phyloP scores from a whole-genome alignment of 1,284 basidiomycete genomes.

The Malassezia slooffiae region DNA sequence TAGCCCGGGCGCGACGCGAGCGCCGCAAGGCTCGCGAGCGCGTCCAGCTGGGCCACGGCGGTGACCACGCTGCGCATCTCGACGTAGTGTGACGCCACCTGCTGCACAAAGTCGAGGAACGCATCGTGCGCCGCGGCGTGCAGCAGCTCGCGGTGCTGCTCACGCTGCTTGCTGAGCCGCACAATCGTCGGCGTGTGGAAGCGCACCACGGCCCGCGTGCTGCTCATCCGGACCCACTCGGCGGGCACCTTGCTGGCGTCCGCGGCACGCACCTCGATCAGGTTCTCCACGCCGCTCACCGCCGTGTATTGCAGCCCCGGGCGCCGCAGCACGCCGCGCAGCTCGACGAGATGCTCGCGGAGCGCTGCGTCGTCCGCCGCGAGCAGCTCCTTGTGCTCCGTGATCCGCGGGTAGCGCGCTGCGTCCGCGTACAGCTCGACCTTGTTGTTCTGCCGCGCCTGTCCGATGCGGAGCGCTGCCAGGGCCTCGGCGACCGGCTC shows the following conservation, averaged over 20 bases:
- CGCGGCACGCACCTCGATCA: constrained; percentile 55
- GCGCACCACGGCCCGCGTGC: constrained; percentile 63
- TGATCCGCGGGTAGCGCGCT: constrained; percentile 60
- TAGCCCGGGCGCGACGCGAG: constrained; percentile 27
- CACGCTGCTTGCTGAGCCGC: constrained; percentile 60
- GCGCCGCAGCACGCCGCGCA: constrained; percentile 60
- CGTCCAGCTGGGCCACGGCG: constrained; percentile 30
- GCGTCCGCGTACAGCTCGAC: constrained; percentile 63
- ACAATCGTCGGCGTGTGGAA: constrained; percentile 69
- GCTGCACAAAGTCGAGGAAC: constrained; percentile 20
- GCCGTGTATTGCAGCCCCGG: constrained; percentile 66
- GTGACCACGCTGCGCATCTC: constrained; percentile 25
- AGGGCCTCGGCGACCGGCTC: constrained; percentile 56
- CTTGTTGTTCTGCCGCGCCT: constrained; percentile 61
- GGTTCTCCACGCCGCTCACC: constrained; percentile 50
- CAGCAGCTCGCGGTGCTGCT: constrained; percentile 66
- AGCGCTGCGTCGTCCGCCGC: constrained; percentile 62
- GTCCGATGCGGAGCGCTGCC: constrained; percentile 55
- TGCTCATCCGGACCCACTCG: constrained; percentile 67
- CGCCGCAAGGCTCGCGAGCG: constrained; percentile 21
- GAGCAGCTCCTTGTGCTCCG: constrained; percentile 53
- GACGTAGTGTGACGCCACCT: constrained; percentile 20
- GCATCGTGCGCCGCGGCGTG: constrained; percentile 49
- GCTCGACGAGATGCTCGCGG: constrained; percentile 60
- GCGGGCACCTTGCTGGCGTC: constrained; percentile 66